A percentile compares a stretch with the other conserved stretches of the same genome.
Evolutionary conservation across 257 asterid species (phyloP).

Genomic region (Knoxia roxburghii): DNA sequence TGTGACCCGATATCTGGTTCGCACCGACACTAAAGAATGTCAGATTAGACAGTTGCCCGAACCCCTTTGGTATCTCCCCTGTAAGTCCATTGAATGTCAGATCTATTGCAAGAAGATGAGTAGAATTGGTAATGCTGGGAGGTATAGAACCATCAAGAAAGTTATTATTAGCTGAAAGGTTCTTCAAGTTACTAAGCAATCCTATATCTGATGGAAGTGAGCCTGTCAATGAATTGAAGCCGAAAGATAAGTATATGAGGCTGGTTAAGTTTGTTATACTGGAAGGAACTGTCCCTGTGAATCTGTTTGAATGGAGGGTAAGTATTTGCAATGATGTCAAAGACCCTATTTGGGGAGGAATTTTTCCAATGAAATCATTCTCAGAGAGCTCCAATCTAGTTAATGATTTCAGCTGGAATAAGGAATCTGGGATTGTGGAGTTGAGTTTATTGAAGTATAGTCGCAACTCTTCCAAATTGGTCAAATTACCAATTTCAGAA

Average conservation of each 20-base stretch:
- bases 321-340: conserved; percentile 51
- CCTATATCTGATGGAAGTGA: conserved; percentile 57
- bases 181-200: conserved; percentile 47
- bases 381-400: conserved; percentile 51
- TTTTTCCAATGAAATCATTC: conserved; percentile 44
- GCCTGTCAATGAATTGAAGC: conserved; percentile 59
- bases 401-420: conserved; percentile 44
- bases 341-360: conserved; percentile 43
- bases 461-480: conserved; percentile 35
- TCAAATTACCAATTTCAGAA: conserved; percentile 48
- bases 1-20: conserved; percentile 43
- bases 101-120: conserved; percentile 40
- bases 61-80: conserved; percentile 51
- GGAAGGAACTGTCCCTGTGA: conserved; percentile 60
- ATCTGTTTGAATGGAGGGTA: conserved; percentile 64
- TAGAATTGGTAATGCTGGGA: conserved; percentile 47
- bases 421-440: conserved; percentile 58
- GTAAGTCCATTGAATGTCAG: conserved; percentile 32
- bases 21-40: conserved; percentile 40
- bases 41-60: conserved; percentile 44
- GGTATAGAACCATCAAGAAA: conserved; percentile 60
- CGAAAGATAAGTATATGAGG: conserved; percentile 53
- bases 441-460: conserved; percentile 43
- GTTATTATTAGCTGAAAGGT: conserved; percentile 43
- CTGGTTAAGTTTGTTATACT: conserved; percentile 48